phyloP scores from a whole-genome alignment of 2,329 filamentous ascomycete species.

The Dendryphion nanum region DNA sequence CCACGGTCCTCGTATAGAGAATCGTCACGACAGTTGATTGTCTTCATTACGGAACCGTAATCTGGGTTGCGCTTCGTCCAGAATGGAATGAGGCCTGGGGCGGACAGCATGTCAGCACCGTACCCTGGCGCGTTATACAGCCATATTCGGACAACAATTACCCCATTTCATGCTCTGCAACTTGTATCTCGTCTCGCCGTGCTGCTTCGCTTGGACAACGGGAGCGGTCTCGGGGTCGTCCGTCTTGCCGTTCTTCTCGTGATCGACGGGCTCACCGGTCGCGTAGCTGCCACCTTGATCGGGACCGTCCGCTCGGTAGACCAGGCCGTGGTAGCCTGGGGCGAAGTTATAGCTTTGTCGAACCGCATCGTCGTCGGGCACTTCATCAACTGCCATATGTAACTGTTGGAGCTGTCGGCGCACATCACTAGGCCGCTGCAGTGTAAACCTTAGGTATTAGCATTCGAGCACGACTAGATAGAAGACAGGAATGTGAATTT shows the following conservation, averaged over 20 bases:
- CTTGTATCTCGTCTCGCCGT: constrained; percentile 63
- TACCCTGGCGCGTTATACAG: neutral
- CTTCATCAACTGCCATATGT: constrained; percentile 70
- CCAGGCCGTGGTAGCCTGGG: constrained; percentile 78
- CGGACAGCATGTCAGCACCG: constrained; percentile 12
- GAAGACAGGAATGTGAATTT: neutral
- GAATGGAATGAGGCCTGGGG: constrained; percentile 71
- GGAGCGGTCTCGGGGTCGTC: too few relatives aligned
- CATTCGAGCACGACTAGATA: neutral
- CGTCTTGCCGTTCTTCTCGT: constrained; percentile 10
- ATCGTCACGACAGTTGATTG: constrained; percentile 94
- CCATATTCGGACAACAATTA: constrained; percentile 13
- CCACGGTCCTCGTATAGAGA: constrained; percentile 72
- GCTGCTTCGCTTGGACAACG: constrained; percentile 16
- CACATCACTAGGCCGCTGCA: constrained; percentile 72
- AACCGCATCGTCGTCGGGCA: constrained; percentile 67
- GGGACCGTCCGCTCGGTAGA: constrained; percentile 75
- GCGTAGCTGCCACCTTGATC: constrained; percentile 52
- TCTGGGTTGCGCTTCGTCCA: constrained; percentile 86
- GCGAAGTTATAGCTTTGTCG: constrained; percentile 90
- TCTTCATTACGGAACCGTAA: constrained; percentile 75
- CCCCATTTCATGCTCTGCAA: constrained; percentile 95
- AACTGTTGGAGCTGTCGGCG: constrained; percentile 71
- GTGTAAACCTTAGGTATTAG: too few relatives aligned
- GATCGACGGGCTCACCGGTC: constrained; percentile 11